Base-by-base conservation (phyloP, 2,329 filamentous ascomycete genomes). In the Aspergillus novofumigatus region DNA sequence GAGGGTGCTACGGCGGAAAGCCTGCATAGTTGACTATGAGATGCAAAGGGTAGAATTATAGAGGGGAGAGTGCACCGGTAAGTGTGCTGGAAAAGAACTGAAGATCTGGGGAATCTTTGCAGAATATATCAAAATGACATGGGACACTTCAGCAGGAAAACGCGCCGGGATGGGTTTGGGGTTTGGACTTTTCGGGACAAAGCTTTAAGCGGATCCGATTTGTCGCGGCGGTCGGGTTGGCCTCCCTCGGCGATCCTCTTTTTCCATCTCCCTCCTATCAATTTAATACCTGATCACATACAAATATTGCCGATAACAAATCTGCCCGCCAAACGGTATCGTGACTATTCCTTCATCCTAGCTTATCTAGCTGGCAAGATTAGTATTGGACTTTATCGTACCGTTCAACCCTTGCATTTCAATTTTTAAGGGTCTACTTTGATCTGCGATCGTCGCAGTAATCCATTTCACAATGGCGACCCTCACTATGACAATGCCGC, bases 1-100 rank as follows among this genome's bases (percentile, higher is more conserved):
- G 81, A 83, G 83, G 78, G 85, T 78, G 65, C 86, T 86, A 83
- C 89, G 87, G 73, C 88, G 83, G 78, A 96, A 80, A 72, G 91
- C 88, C 85, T 95, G 91, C 92, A 96, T 96, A 61, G 58, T 66
- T 63, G 62, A 53, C 64, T 52, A 60, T 47, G 51, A 52, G 57
- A 65, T 55, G 41, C 59, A 60, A 54, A 62, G 57, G 55, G 56
- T 51, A 61, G 54, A 60, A 50, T 60, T 60, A 57, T 38, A 47
- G 26, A 41, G 28, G 59, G 29, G 29, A 65, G 55, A 59, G 47
- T 44, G 29, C 21, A 50, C 10, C 54, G 41, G 42, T 52, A 55
- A 42, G 54, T 38, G 25, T 42, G 57, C 60, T 45, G 57, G 58
- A 53, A 41, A 59, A 20, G 28, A 48, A 53, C 41, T 51, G 32